Percentiles rank a stretch among this genome's conserved stretches.
phyloP scores from a whole-genome alignment of 148 eudicot genomes.

The Polygonum aviculare region DNA sequence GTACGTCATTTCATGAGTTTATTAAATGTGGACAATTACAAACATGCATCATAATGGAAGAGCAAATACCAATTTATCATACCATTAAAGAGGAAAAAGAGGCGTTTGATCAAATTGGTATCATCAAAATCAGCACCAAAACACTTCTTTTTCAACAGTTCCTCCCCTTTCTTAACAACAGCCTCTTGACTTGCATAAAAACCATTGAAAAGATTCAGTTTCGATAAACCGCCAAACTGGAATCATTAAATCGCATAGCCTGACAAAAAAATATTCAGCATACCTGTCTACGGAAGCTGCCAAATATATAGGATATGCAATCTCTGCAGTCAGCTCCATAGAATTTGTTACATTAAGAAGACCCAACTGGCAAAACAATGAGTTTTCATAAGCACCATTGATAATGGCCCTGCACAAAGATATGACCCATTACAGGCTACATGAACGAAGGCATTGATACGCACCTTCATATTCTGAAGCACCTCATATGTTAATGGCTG shows the following conservation, averaged over 20 bases:
- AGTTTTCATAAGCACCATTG: background rate
- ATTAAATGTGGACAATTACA: background rate
- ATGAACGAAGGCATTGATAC: background rate
- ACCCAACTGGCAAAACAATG: slow-evolving; percentile 49
- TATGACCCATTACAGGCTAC: background rate
- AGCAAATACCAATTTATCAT: slow-evolving; percentile 12
- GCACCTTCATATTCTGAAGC: slow-evolving; percentile 66
- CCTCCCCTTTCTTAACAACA: slow-evolving; percentile 81
- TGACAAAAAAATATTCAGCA: background rate
- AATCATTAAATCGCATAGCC: background rate
- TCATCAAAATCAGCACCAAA: slow-evolving; percentile 75
- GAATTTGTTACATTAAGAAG: slow-evolving; percentile 66
- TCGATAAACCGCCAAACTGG: slow-evolving; percentile 3
- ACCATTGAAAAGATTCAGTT: slow-evolving; percentile 12
- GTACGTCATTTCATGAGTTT: background rate
- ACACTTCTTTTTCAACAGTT: slow-evolving; percentile 78
- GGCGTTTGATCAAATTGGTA: slow-evolving; percentile 48
- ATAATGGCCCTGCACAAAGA: background rate
- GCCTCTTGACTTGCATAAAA: slow-evolving; percentile 68
- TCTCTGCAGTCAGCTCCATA: slow-evolving; percentile 65
- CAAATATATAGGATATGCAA: slow-evolving; percentile 63
- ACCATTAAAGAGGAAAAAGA: slow-evolving; percentile 84
- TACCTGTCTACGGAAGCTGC: slow-evolving; percentile 83
- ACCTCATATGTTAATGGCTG: slow-evolving; percentile 38
- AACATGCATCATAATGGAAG: background rate